These are phyloP conservation scores for Cordyceps cicadae DNA, from an alignment of 2,329 filamentous ascomycete genomes.

Conservation along the genomic window DNA sequence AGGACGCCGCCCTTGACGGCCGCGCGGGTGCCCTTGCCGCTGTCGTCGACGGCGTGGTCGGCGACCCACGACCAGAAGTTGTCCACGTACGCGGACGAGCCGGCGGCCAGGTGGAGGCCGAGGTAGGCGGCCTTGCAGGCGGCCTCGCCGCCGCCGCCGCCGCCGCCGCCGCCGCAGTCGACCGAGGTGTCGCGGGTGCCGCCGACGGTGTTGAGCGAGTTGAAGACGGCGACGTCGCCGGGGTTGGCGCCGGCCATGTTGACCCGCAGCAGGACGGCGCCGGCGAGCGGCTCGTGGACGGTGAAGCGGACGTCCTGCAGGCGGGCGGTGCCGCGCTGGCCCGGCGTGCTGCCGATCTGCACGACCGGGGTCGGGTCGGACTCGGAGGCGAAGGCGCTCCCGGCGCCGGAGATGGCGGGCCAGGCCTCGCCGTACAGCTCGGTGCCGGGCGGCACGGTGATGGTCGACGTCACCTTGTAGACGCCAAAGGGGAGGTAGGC, in stretches of 20 bases:
- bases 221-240: constrained; percentile 44
- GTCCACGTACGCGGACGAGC: constrained; percentile 42
- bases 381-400: background rate
- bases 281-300: constrained; percentile 35
- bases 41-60: constrained; percentile 41
- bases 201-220: constrained; percentile 37
- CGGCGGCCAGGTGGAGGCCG: constrained; percentile 39
- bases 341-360: constrained; percentile 19
- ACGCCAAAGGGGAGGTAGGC: constrained; percentile 50
- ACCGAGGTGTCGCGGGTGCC: constrained; percentile 32
- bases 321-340: constrained; percentile 41
- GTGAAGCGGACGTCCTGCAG: constrained; percentile 46
- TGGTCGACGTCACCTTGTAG: constrained; percentile 42
- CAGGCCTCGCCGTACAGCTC: constrained; percentile 9
- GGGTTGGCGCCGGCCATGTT: constrained; percentile 38
- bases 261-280: constrained; percentile 35
- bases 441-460: constrained; percentile 35
- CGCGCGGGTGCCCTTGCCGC: constrained; percentile 37
- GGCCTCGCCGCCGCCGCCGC: constrained; percentile 23
- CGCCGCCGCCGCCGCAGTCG: constrained; percentile 23
- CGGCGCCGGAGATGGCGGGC: constrained; percentile 7
- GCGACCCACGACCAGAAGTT: constrained; percentile 41
- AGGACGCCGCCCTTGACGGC: constrained; percentile 41
- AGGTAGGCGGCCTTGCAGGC: constrained; percentile 39
- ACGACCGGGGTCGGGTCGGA: constrained; percentile 11